These are phyloP conservation scores for Serendipita sp. DNA, from an alignment of 768 basidiomycete genomes.

Conservation along the genomic window DNA sequence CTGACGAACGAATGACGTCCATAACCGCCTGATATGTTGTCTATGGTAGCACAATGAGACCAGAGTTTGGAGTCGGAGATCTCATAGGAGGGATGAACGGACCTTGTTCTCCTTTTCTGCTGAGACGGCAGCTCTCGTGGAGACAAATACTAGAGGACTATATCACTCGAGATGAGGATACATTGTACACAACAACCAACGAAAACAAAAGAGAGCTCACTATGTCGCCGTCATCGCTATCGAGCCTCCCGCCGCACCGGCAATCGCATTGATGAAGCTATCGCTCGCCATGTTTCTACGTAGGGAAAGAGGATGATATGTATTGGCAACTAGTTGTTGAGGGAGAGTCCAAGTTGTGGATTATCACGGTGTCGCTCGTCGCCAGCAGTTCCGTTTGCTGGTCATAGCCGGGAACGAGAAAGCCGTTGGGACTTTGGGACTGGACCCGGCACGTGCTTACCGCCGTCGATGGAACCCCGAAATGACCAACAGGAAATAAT, in stretches of 20 bases:
- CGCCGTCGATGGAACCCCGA: too few relatives aligned
- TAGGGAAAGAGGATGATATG: slow-evolving; percentile 6
- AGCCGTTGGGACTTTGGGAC: neutral
- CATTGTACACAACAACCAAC: slow-evolving; percentile 7
- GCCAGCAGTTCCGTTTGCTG: neutral
- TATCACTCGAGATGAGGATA: slow-evolving; percentile 6
- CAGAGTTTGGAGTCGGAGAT: too few relatives aligned
- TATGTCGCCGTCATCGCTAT: slow-evolving; percentile 82
- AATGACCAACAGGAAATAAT: too few relatives aligned
- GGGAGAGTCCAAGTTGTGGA: neutral
- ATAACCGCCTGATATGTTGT: slow-evolving; percentile 48
- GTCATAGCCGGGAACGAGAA: neutral
- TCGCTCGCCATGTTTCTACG: slow-evolving; percentile 41
- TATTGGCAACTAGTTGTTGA: neutral
- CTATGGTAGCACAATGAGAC: slow-evolving; percentile 22
- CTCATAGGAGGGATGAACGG: neutral
- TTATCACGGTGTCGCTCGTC: neutral
- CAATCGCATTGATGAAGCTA: slow-evolving; percentile 70
- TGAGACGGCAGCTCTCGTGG: slow-evolving; percentile 85
- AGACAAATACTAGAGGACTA: slow-evolving; percentile 84
- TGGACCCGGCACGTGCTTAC: neutral
- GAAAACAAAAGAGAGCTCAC: slow-evolving; percentile 28
- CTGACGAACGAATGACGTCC: slow-evolving; percentile 57
- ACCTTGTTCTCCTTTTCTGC: slow-evolving; percentile 69
- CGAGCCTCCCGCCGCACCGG: slow-evolving; percentile 84